Evolutionary conservation across 2,329 filamentous ascomycete genomes (phyloP), one percentile per base, ranked within the genome.

Genomic region (Claviceps purpurea): DNA sequence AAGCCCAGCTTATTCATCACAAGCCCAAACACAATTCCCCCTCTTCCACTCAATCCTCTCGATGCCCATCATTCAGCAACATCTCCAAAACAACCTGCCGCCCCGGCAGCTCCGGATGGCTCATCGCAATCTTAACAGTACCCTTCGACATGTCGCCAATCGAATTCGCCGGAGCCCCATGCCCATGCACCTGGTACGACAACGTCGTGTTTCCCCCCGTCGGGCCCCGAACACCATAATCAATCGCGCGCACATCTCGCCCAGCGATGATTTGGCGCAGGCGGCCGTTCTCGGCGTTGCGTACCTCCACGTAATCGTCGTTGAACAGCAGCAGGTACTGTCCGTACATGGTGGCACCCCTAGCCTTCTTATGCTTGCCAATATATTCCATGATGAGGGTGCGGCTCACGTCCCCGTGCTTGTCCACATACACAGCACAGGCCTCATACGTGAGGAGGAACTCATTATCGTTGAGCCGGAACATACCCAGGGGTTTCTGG

Each of bases 371-470:
- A 64, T 80, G 77, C 62, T 85, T 91, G 58, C 93, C 93, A n/a
- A 95, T 93, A 66, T 97, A 98, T 65, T 97, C 89, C 89, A 98
- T 95, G 62, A 97, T 90, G 54, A 97, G 88, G 30, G 85, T 89
- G 46, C 94, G 85, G 41, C 84, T 91, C 30, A 98, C 89, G 56
- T 98, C 93, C 58, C 93, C 93, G 67, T 97, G 89, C 70, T 97
- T 96, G 73, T 98, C 94, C 64, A 97, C 87, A 63, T 97, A 98
- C 8, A 98, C 90, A 18, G 90, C 93, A 60, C 91, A 97, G 67
- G 96, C 89, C 68, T 94, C 87, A 66, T 97, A 98, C 40, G 87
- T 88, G 48, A 96, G 81, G 26, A 98, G 73, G 69, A 97, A 98
- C 66, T 95, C 93, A 52, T 87, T 85, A 54, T 94, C 87, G 58